Evolutionary conservation across 1,139 yeast genomes (phyloP).

Genomic region (Suhomyces coccinellae): DNA sequence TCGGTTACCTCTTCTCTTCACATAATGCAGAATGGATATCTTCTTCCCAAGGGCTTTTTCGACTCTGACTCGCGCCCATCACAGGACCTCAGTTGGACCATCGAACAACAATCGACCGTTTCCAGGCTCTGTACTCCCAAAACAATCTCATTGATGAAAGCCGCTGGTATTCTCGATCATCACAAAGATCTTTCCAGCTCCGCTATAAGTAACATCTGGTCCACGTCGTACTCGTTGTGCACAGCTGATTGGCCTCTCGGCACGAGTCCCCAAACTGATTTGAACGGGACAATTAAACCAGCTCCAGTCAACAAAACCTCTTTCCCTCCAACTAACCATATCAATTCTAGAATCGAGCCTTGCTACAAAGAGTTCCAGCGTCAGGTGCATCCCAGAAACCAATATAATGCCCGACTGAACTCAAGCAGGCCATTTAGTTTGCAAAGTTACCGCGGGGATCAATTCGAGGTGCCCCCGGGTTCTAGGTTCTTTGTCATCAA

Average conservation of each 20-base stretch:
- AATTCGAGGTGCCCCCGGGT: conserved; percentile 16
- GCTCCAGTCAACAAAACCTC: no score
- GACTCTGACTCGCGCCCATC: no score
- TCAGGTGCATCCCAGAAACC: background rate
- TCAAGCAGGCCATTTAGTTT: background rate
- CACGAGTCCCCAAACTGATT: no score
- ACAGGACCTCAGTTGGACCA: background rate
- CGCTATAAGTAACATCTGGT: background rate
- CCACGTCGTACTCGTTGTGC: background rate
- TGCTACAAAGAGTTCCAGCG: no score
- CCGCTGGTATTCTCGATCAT: conserved; percentile 15
- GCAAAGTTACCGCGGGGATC: conserved; percentile 23
- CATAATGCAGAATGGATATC: background rate
- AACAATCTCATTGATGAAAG: conserved; percentile 23
- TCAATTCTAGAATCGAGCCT: no score
- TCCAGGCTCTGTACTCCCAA: conserved; percentile 21
- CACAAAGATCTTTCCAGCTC: no score
- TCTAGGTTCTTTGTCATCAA: conserved; percentile 58
- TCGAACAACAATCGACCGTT: background rate
- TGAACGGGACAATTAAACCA: no score
- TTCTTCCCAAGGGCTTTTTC: background rate
- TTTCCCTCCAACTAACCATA: no score
- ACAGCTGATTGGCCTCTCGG: no score
- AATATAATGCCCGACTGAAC: background rate
- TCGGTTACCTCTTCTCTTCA: background rate